Conservation (phyloP, 768 basidiomycete genomes). For the Mycena latifolia region DNA sequence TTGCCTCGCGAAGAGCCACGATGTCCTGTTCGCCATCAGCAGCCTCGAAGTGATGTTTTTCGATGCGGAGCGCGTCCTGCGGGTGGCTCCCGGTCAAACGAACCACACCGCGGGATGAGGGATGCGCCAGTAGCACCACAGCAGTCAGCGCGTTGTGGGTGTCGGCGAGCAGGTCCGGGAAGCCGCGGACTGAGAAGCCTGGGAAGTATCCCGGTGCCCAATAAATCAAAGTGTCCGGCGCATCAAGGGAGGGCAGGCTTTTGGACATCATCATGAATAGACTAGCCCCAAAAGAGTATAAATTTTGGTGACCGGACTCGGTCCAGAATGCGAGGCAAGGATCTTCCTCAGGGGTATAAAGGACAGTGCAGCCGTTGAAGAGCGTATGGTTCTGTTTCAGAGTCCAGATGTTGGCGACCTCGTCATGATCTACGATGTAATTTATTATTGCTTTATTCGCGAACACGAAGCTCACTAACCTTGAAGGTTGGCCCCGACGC, state of each 20-base stretch:
- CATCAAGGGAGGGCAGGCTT: slow-evolving; percentile 35
- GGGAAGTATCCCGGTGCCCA: slow-evolving; percentile 38
- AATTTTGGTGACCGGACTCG: slow-evolving; percentile 38
- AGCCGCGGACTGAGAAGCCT: slow-evolving; percentile 24
- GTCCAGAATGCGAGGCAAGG: slow-evolving; percentile 45
- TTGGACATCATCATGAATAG: slow-evolving; percentile 37
- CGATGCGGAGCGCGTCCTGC: slow-evolving; percentile 43
- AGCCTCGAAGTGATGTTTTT: slow-evolving; percentile 44
- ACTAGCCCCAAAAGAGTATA: slow-evolving; percentile 42
- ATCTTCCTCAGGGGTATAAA: slow-evolving; percentile 39
- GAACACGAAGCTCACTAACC: too few species aligned
- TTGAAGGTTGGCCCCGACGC: slow-evolving; percentile 52
- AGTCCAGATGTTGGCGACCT: slow-evolving; percentile 46
- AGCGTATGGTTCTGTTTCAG: slow-evolving; percentile 45
- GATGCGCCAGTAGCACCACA: slow-evolving; percentile 41
- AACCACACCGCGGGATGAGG: slow-evolving; percentile 43
- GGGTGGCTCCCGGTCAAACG: slow-evolving; percentile 43
- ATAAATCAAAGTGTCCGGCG: slow-evolving; percentile 44
- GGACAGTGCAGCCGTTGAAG: slow-evolving; percentile 41
- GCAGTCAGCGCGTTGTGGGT: slow-evolving; percentile 41
- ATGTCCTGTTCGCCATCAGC: slow-evolving; percentile 40
- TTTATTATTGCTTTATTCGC: too few species aligned
- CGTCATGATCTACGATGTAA: too few species aligned
- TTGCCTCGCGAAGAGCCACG: slow-evolving; percentile 39
- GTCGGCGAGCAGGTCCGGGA: slow-evolving; percentile 35